Evolutionary conservation across 176 grass and related monocot genomes (phyloP).

Genomic region (Oryza australiensis): DNA sequence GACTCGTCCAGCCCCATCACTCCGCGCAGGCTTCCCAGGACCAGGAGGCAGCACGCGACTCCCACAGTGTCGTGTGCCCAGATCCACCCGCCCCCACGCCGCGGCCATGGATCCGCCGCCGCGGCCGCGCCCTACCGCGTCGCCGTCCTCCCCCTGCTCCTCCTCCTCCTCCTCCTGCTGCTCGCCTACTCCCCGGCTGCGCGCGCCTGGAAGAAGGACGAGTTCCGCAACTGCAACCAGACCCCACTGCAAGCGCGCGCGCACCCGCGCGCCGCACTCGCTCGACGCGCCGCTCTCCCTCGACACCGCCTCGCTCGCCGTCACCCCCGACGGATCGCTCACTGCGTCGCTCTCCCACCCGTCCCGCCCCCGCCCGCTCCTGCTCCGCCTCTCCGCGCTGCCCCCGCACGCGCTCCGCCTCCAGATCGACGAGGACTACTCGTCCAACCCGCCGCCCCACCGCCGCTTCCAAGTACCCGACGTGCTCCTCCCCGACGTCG

Average conservation of each 20-base stretch:
- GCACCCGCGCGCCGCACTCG: conserved; percentile 63
- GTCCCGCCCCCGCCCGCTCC: conserved; percentile 48
- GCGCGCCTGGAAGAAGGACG: conserved; percentile 89
- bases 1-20: neutral
- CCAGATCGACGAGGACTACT: conserved; percentile 88
- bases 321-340: conserved; percentile 61
- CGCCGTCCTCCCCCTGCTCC: conserved; percentile 24
- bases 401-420: conserved; percentile 58
- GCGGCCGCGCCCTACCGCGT: neutral
- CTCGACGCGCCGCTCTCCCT: conserved; percentile 68
- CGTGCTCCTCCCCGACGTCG: conserved; percentile 72
- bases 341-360: conserved; percentile 57
- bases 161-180: conserved; percentile 34
- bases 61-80: neutral
- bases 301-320: conserved; percentile 46
- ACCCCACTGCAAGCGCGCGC: conserved; percentile 90
- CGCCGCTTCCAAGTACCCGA: conserved; percentile 86
- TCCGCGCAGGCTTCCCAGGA: conserved; percentile 29
- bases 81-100: conserved; percentile 35
- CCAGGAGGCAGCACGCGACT: conserved; percentile 1
- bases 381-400: conserved; percentile 79
- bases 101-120: conserved; percentile 48
- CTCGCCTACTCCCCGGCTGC: conserved; percentile 29
- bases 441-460: conserved; percentile 31
- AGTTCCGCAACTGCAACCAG: conserved; percentile 90